Conservation (phyloP, 192 early-diverging fungal genomes). For the Oehlia diaphana region DNA sequence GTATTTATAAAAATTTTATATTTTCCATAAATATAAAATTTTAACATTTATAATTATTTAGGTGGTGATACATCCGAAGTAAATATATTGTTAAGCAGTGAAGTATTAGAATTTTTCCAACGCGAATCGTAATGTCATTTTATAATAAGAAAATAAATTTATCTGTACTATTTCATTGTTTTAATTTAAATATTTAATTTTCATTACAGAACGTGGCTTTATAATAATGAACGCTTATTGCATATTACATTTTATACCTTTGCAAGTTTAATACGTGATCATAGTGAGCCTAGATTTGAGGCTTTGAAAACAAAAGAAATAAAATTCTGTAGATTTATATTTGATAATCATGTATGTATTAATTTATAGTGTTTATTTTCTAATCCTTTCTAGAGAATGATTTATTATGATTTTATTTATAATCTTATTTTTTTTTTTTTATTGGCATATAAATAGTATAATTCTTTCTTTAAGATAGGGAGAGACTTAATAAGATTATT, state of each 20-base stretch:
- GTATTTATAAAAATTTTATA: neutral
- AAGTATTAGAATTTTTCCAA: neutral
- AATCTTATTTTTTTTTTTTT: neutral
- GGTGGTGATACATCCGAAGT: conserved; percentile 1
- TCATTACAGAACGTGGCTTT: conserved; percentile 1
- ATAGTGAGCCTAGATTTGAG: neutral
- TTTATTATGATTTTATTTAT: too few relatives aligned
- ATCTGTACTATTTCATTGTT: neutral
- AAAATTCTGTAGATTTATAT: conserved; percentile 3
- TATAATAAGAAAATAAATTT: neutral
- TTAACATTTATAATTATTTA: neutral
- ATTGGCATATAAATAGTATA: neutral
- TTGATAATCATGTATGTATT: neutral
- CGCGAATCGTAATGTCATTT: neutral
- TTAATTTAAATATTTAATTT: neutral
- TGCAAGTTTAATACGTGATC: conserved; percentile 5
- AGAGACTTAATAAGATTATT: conserved; percentile 11
- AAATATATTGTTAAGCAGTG: conserved; percentile 11
- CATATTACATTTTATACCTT: conserved; percentile 18
- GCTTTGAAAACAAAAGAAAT: neutral
- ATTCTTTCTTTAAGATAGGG: neutral
- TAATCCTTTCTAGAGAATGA: neutral
- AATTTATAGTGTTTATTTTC: neutral
- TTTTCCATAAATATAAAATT: neutral
- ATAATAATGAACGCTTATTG: neutral